Evolutionary conservation across 2,329 filamentous ascomycete genomes (phyloP), one percentile per base, ranked within the genome.

Genomic region (Aspergillus sp.): DNA sequence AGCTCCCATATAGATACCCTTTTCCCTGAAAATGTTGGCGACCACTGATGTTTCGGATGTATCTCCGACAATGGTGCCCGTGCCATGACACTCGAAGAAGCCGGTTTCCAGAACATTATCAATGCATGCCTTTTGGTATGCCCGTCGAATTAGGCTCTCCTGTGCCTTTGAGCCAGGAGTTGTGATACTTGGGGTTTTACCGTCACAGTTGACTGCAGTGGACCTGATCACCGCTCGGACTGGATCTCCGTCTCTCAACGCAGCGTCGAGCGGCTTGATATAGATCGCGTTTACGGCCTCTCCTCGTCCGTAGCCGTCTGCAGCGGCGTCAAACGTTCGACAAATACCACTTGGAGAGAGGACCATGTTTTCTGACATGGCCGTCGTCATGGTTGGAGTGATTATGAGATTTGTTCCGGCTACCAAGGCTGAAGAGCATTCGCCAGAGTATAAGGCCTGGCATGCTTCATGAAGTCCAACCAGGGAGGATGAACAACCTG

Each of bases 401-500:
- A 37, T 8, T 10, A 42, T 36, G 5, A 42, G n/a, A 27, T 34
- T 42, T 12, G 62, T 54, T n/a, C 70, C 68, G 1, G 62, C 68
- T 3, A 62, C 65, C 1, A 73, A 43, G 1, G 56, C 57, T 3
- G 53, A 47, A 7, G 45, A 40, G 34, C 58, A 62, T 10, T 58
- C 53, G 3, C 53, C 52, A 5, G 40, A 35, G 3, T 45, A 37
- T 5, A 64, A n/a, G 5, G 53, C 50, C 31, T 51, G 52, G 27
- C 59, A 62, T 1, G 61, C 58, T 5, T 59, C 49, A 27, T 58
- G 52, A 49, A 58, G 3, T 43, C 49, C 64, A 5, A 72, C 68
- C 11, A 66, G 53, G 11, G 66, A 69, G 0, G 65, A 62, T 0
- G 68, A 70, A 39, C 69, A 72, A 7, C 64, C 71, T 5, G 70